A percentile compares a stretch with the other conserved stretches of the same genome.
phyloP scores from a whole-genome alignment of 192 early-diverging fungal genomes.

The Coemansia nantahalensis region DNA sequence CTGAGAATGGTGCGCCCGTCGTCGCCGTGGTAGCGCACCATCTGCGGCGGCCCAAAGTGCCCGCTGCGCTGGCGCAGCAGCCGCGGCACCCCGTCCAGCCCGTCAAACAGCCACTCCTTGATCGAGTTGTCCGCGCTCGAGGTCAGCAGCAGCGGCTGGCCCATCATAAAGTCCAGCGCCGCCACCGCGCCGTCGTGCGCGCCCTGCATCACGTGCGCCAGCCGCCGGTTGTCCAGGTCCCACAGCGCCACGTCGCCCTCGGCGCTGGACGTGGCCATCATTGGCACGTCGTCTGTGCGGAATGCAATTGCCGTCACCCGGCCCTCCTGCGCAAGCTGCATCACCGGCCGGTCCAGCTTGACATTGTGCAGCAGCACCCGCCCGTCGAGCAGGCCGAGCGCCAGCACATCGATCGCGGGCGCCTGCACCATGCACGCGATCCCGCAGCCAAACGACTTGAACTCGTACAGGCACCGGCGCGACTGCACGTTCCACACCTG shows the following conservation, averaged over 20 bases:
- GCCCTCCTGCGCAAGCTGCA: slow-evolving; percentile 79
- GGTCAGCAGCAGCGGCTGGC: slow-evolving; percentile 84
- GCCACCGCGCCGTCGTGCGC: slow-evolving; percentile 81
- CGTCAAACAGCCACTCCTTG: slow-evolving; percentile 97
- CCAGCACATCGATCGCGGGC: slow-evolving; percentile 91
- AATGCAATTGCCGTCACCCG: slow-evolving; percentile 90
- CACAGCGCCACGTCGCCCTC: slow-evolving; percentile 89
- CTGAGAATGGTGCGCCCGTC: slow-evolving; percentile 74
- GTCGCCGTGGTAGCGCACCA: slow-evolving; percentile 72
- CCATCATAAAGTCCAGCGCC: slow-evolving; percentile 74
- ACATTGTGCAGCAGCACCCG: slow-evolving; percentile 84
- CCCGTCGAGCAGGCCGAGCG: slow-evolving; percentile 88
- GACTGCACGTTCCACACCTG: slow-evolving; percentile 91
- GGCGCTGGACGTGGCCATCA: slow-evolving; percentile 90
- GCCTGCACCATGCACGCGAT: slow-evolving; percentile 81
- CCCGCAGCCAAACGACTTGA: slow-evolving; percentile 68
- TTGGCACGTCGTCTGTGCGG: slow-evolving; percentile 79
- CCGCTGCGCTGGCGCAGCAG: slow-evolving; percentile 83
- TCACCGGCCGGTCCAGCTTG: slow-evolving; percentile 71
- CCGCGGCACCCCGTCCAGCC: slow-evolving; percentile 71
- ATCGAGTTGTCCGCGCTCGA: slow-evolving; percentile 89
- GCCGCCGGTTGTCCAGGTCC: slow-evolving; percentile 78
- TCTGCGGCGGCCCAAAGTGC: slow-evolving; percentile 81
- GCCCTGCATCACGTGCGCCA: slow-evolving; percentile 77
- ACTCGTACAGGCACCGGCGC: slow-evolving; percentile 78